Conservation (phyloP, 306 rosid genomes). For the Datisca glomerata region DNA sequence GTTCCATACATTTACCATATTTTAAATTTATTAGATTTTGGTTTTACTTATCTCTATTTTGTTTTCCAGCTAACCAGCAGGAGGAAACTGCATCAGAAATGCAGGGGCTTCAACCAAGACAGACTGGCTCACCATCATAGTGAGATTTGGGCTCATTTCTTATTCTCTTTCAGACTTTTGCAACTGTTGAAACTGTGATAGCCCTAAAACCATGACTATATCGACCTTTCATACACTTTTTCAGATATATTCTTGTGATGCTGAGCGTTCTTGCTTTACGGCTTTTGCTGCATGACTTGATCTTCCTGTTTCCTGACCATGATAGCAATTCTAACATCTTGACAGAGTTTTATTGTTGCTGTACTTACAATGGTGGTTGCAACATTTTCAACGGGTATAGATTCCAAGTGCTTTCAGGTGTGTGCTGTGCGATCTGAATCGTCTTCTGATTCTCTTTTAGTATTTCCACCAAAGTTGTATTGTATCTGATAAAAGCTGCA, state of each 20-base stretch:
- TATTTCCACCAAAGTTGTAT: slow-evolving; percentile 10
- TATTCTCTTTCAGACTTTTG: too few species aligned
- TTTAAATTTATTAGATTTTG: slow-evolving; percentile 4
- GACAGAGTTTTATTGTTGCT: slow-evolving; percentile 87
- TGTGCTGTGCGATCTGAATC: too few species aligned
- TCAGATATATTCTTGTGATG: too few species aligned
- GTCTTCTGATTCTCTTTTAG: slow-evolving; percentile 5
- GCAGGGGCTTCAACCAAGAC: slow-evolving; percentile 34
- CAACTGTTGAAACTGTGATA: too few species aligned
- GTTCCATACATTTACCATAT: too few species aligned
- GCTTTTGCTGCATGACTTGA: background rate
- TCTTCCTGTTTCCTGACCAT: background rate
- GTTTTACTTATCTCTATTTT: background rate
- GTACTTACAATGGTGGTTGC: slow-evolving; percentile 64
- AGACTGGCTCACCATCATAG: slow-evolving; percentile 88
- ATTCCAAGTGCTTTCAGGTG: slow-evolving; percentile 90
- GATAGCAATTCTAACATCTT: background rate
- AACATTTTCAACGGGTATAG: slow-evolving; percentile 93
- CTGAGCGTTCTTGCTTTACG: too few species aligned
- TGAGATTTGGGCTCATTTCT: slow-evolving; percentile 16
- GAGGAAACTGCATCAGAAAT: slow-evolving; percentile 52
- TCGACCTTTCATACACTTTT: too few species aligned
- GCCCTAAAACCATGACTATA: too few species aligned
- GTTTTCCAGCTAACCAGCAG: slow-evolving; percentile 56
- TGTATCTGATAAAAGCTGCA: slow-evolving; percentile 31